Conservation (phyloP, 768 basidiomycete species). For the Leccinellum albellum region DNA sequence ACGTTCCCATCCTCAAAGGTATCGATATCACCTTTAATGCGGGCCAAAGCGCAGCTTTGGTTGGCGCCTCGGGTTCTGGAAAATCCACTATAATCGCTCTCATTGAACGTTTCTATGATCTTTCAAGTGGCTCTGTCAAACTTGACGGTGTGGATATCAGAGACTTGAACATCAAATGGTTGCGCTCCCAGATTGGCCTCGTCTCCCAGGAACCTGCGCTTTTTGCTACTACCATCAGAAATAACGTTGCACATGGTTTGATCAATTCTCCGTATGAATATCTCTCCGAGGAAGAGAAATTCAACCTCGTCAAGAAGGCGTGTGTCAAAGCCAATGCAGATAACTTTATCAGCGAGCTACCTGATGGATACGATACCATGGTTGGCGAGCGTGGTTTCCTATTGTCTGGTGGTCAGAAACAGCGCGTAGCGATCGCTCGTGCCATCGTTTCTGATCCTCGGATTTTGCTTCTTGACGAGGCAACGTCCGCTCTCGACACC, state of each 20-base stretch:
- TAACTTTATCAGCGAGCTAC: conserved; percentile 77
- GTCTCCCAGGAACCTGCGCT: conserved; percentile 87
- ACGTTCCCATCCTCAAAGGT: conserved; percentile 74
- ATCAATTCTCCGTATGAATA: conserved; percentile 70
- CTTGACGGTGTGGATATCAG: conserved; percentile 74
- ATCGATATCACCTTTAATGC: conserved; percentile 64
- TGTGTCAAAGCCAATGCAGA: conserved; percentile 88
- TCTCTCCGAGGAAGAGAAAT: conserved; percentile 71
- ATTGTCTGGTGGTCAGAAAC: conserved; percentile 81
- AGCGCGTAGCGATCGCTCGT: conserved; percentile 86
- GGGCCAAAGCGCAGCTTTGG: conserved; percentile 74
- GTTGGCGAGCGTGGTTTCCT: conserved; percentile 88
- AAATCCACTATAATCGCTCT: conserved; percentile 76
- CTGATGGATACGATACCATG: conserved; percentile 80
- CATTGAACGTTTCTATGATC: conserved; percentile 89
- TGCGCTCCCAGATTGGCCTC: conserved; percentile 82
- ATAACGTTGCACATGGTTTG: conserved; percentile 82
- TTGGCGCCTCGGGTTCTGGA: conserved; percentile 77
- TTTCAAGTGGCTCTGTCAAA: conserved; percentile 58
- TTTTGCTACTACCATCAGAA: conserved; percentile 79
- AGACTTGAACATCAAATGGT: conserved; percentile 78
- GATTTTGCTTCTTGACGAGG: conserved; percentile 86
- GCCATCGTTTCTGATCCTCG: conserved; percentile 86
- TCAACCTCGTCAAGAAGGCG: conserved; percentile 75
- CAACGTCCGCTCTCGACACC: conserved; percentile 86